Conservation (phyloP, 1,284 basidiomycete species). For the Rugiboletus extremiorientalis region DNA sequence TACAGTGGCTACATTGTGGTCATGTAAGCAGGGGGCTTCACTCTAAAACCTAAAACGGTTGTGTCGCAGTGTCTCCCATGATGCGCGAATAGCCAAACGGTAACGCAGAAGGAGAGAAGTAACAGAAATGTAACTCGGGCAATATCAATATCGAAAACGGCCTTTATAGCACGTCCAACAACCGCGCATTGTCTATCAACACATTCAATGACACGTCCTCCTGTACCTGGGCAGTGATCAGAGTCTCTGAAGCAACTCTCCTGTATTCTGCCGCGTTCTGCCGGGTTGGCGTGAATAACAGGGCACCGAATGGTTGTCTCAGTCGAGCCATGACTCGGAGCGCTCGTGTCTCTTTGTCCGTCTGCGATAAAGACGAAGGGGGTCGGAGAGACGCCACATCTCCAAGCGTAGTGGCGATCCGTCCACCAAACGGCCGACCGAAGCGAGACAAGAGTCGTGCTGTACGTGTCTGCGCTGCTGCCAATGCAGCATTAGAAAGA, state of each 20-base stretch:
- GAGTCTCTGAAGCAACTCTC: slow-evolving; percentile 2
- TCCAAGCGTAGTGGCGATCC: rapidly evolving
- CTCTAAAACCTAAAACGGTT: no score
- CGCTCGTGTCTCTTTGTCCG: background rate
- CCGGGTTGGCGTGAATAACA: slow-evolving; percentile 4
- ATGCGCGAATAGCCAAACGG: no score
- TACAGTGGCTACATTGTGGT: no score
- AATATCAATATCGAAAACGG: no score
- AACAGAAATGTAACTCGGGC: no score
- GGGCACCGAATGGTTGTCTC: slow-evolving; percentile 4
- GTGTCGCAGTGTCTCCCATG: no score
- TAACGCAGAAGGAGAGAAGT: no score
- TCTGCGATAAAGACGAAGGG: background rate
- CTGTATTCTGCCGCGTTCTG: background rate
- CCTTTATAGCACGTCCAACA: background rate
- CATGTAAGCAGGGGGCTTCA: no score
- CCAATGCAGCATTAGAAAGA: background rate
- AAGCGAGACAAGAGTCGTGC: background rate
- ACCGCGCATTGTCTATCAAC: background rate
- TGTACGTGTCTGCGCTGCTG: rapidly evolving
- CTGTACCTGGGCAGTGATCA: slow-evolving; percentile 3
- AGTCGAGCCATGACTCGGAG: slow-evolving; percentile 1
- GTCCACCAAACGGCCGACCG: background rate
- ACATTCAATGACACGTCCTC: background rate
- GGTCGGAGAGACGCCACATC: background rate